These are phyloP conservation scores for Xenoacremonium recifei DNA, from an alignment of 2,329 filamentous ascomycete species.

Conservation along the genomic window DNA sequence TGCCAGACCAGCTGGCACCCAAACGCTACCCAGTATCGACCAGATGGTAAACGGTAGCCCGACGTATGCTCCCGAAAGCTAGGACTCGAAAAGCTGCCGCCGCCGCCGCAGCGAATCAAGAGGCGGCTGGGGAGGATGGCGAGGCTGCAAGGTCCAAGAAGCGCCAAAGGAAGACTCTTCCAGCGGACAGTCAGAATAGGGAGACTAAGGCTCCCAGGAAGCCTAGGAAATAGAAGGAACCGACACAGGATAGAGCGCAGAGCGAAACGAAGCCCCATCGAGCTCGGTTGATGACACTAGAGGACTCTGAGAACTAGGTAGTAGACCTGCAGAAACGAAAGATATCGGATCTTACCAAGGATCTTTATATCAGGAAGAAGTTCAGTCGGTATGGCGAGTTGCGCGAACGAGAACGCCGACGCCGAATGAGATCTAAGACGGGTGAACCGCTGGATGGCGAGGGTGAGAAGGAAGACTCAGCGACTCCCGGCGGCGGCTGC, in stretches of 20 bases:
- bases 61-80: no score
- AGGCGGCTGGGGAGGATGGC: conserved; percentile 15
- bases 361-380: conserved; percentile 69
- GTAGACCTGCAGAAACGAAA: conserved; percentile 67
- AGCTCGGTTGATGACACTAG: conserved; percentile 55
- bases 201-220: conserved; percentile 16
- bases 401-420: conserved; percentile 60
- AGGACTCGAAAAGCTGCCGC: no score
- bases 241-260: conserved; percentile 20
- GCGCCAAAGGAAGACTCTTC: conserved; percentile 28
- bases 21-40: no score
- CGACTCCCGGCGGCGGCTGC: conserved; percentile 19
- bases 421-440: conserved; percentile 30
- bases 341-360: conserved; percentile 71
- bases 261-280: conserved; percentile 28
- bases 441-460: conserved; percentile 18
- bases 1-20: no score
- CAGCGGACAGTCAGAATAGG: no score
- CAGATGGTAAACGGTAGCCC: no score
- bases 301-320: conserved; percentile 59
- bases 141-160: conserved; percentile 27
- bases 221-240: conserved; percentile 28
- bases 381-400: conserved; percentile 74
- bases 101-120: no score
- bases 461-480: conserved; percentile 20